Base-by-base conservation (phyloP, 2,329 filamentous ascomycete genomes). In the Colletotrichum noveboracense region DNA sequence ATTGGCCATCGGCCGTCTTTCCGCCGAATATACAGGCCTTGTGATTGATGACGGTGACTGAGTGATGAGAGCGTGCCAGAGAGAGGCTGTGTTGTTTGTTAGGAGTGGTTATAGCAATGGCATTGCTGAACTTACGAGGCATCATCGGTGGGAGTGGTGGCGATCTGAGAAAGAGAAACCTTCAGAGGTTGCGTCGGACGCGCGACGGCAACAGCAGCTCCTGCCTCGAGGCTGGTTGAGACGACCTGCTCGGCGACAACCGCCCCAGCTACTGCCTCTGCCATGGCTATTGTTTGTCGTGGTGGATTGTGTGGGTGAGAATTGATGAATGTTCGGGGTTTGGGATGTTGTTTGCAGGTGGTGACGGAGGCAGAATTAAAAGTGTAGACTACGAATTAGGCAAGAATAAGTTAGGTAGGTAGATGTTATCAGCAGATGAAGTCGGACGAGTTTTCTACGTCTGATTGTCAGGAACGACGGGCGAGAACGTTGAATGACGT, bases 21-120 rank as follows among this genome's bases (percentile, higher is more conserved):
- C 90, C 90, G 8, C 90, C 89, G 76, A 91, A 91, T 69, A 91
- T 87, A 79, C 91, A 91, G 34, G 89, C 89, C 77, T 88, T 87
- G 68, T 88, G 86, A 74, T 87, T 87, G 77, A 92, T 84, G 61
- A 90, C 82, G 6, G 88, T 89, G 64, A 91, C 78, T 4, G 88
- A 88, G 80, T 92, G 90, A 60, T 87, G 81, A 10, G 86, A 86
- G 70, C 89, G 86, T 8, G 86, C 84, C 13, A 92, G 84, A 7
- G 82, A 82, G 28, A 81, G 79, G 26, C 82, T 85, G 62, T 9
- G 6, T 7, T 7, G 6, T 14, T 12, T 24, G 28, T 72, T 24
- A 66, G 56, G 12, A 21, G 9, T 21, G 3, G 9, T 4, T 12
- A 6, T 8, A 12, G 14, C n/a, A 48, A 34, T 32, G 6, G 26